phyloP scores from a whole-genome alignment of 73 alveolate species.

The Tetrahymena borealis region DNA sequence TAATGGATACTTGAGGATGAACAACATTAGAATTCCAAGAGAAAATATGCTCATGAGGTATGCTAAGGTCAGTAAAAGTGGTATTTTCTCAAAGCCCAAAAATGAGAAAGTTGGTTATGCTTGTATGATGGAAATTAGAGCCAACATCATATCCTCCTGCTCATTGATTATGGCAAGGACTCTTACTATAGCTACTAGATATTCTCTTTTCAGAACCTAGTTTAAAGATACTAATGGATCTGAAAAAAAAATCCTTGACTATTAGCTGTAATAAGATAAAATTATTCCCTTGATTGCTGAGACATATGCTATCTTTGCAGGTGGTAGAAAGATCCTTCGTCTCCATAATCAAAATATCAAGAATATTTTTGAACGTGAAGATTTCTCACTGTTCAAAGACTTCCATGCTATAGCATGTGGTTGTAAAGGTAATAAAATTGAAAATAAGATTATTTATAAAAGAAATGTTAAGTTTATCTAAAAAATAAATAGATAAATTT shows the following conservation, averaged over 20 bases:
- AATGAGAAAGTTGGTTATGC: conserved; percentile 72
- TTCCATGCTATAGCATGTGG: conserved; percentile 62
- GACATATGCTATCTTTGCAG: conserved; percentile 49
- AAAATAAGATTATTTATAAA: too few species aligned
- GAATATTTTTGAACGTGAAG: conserved; percentile 46
- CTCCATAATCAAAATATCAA: conserved; percentile 49
- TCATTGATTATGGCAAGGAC: conserved; percentile 33
- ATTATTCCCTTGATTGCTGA: conserved; percentile 55
- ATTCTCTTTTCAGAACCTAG: conserved; percentile 62
- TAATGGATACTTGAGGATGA: conserved; percentile 68
- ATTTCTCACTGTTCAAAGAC: conserved; percentile 59
- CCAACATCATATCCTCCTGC: conserved; percentile 27
- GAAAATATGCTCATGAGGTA: conserved; percentile 60
- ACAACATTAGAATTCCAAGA: conserved; percentile 76
- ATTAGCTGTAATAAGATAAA: conserved; percentile 57
- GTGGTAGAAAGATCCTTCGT: conserved; percentile 35
- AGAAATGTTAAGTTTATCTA: too few species aligned
- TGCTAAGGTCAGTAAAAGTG: conserved; percentile 62
- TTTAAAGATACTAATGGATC: conserved; percentile 46
- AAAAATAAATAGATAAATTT: too few species aligned
- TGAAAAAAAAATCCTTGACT: conserved; percentile 67
- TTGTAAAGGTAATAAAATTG: conserved; percentile 35
- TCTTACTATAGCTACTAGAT: conserved; percentile 62
- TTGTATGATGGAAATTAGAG: conserved; percentile 63
- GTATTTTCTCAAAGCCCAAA: conserved; percentile 55